Percentiles rank a stretch among this genome's conserved stretches.
These are phyloP conservation scores for Suillus placidus DNA, from an alignment of 768 basidiomycete genomes.

Conservation along the genomic window DNA sequence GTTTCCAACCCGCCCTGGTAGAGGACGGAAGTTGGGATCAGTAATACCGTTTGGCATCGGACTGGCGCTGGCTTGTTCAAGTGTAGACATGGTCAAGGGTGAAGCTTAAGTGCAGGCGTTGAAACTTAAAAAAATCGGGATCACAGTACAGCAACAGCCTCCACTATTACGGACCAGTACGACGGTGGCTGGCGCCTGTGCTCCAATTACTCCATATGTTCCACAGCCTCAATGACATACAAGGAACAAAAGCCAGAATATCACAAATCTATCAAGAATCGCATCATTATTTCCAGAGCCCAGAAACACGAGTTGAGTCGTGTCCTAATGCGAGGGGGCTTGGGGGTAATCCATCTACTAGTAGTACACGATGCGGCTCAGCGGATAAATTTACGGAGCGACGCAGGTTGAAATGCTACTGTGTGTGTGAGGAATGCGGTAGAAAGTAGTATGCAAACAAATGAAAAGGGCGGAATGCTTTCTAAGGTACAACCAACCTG, in stretches of 20 bases:
- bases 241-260: background rate
- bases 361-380: conserved; percentile 30
- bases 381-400: conserved; percentile 21
- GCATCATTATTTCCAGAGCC: conserved; percentile 39
- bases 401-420: conserved; percentile 40
- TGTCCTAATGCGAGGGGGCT: conserved; percentile 36
- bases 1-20: conserved; percentile 80
- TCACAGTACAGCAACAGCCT: background rate
- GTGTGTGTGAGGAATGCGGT: conserved; percentile 9
- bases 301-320: conserved; percentile 39
- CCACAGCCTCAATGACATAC: background rate
- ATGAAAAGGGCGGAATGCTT: conserved; percentile 15
- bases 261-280: conserved; percentile 18
- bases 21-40: conserved; percentile 65
- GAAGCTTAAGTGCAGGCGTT: background rate
- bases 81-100: conserved; percentile 30
- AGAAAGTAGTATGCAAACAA: conserved; percentile 11
- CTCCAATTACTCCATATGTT: background rate
- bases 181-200: background rate
- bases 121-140: conserved; percentile 7
- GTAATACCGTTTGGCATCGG: conserved; percentile 61
- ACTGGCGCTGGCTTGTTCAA: conserved; percentile 51
- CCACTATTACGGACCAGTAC: no score
- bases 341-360: conserved; percentile 28
- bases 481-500: conserved; percentile 17